Percentiles rank a stretch among this genome's conserved stretches.
These are phyloP conservation scores for Alternaria solani DNA, from an alignment of 2,329 filamentous ascomycete species.

Conservation along the genomic window DNA sequence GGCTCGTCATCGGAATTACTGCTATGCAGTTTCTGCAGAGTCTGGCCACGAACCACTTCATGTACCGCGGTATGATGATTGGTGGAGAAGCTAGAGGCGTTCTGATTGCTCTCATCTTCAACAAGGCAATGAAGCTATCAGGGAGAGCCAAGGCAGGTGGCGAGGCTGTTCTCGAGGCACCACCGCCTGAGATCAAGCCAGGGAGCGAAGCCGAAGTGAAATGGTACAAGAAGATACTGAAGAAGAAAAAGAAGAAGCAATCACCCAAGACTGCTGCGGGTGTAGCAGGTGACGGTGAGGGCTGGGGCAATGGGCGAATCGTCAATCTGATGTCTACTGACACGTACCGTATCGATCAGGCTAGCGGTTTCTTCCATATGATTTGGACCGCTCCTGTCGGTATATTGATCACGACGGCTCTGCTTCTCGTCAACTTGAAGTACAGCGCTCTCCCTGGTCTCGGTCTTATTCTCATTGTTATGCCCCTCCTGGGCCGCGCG, in stretches of 20 bases:
- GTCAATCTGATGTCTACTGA: constrained; percentile 95
- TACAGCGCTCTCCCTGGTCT: constrained; percentile 93
- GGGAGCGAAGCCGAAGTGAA: constrained; percentile 61
- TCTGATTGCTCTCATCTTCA: constrained; percentile 86
- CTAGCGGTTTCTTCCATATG: constrained; percentile 88
- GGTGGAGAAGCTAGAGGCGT: constrained; percentile 84
- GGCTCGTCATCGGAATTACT: constrained; percentile 83
- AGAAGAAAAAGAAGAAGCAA: constrained; percentile 50
- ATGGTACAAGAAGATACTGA: constrained; percentile 58
- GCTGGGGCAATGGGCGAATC: constrained; percentile 92
- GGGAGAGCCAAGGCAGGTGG: constrained; percentile 88
- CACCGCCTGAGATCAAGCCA: constrained; percentile 55
- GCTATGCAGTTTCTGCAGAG: constrained; percentile 86
- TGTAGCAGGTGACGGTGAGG: constrained; percentile 73
- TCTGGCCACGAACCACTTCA: constrained; percentile 85
- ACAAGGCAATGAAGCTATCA: constrained; percentile 90
- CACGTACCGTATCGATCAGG: constrained; percentile 90
- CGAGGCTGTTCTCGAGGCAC: constrained; percentile 53
- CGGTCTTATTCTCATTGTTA: constrained; percentile 77
- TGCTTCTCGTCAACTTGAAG: constrained; percentile 85
- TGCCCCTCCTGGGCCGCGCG: constrained; percentile 79
- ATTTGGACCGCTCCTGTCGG: constrained; percentile 86
- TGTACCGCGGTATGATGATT: constrained; percentile 90
- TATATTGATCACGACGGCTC: constrained; percentile 77
- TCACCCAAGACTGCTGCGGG: constrained; percentile 57